Conservation (phyloP, 1,284 basidiomycete species). For the Malassezia sympodialis region DNA sequence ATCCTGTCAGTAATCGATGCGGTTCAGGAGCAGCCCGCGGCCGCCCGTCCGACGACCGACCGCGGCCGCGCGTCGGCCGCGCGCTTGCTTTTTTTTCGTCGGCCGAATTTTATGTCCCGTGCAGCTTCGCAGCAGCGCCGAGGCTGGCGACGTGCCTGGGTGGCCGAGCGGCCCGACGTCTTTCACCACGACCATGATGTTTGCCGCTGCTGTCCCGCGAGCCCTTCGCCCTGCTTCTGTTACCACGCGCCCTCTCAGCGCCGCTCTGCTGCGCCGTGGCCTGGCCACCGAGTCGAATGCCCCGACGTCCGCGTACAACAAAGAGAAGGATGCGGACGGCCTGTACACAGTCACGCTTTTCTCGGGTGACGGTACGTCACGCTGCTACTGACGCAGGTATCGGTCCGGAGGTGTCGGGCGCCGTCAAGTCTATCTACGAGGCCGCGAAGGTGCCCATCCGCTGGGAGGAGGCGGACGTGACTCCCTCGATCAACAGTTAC, state of each 20-base stretch:
- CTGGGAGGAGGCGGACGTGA: conserved; percentile 98
- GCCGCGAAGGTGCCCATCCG: conserved; percentile 57
- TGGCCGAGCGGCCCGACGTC: neutral
- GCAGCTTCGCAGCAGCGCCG: neutral
- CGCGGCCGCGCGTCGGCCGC: neutral
- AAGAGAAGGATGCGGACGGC: conserved; percentile 52
- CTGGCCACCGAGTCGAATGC: conserved; percentile 33
- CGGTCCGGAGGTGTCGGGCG: conserved; percentile 94
- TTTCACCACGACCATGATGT: conserved; percentile 12
- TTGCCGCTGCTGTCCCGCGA: conserved; percentile 17
- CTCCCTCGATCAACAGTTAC: conserved; percentile 64
- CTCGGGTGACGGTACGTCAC: conserved; percentile 64
- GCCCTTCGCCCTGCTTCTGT: conserved; percentile 11
- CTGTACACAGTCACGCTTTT: conserved; percentile 90
- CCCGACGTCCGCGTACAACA: conserved; percentile 42
- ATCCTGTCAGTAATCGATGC: conserved; percentile 1
- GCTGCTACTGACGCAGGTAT: conserved; percentile 55
- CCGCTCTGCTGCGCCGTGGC: conserved; percentile 30
- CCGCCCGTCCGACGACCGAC: neutral
- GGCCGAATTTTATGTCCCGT: neutral
- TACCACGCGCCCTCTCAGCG: conserved; percentile 18
- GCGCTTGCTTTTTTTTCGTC: neutral
- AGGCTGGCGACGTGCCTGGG: neutral
- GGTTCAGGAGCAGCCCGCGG: conserved; percentile 3
- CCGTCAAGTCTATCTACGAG: conserved; percentile 84